Conservation (phyloP, 2,329 filamentous ascomycete genomes). For the Sphaerulina vaccinii region DNA sequence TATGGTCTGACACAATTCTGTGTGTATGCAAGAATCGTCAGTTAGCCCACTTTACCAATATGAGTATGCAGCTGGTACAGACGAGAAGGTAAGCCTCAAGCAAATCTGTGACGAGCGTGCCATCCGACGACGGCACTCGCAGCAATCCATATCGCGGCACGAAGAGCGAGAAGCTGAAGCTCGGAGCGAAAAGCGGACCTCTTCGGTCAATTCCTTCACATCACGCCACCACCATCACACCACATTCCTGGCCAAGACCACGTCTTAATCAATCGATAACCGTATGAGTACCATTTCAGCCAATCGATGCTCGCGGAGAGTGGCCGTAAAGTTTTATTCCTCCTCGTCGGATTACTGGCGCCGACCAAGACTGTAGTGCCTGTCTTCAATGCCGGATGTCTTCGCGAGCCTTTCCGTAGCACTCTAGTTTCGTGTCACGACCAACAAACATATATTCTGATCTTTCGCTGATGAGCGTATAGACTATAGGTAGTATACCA, state of each 20-base stretch:
- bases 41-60: too few relatives aligned
- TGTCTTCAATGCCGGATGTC: conserved; percentile 8
- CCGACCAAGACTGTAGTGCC: conserved; percentile 14
- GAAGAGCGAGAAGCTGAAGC: background rate
- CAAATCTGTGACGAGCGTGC: too few relatives aligned
- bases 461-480: conserved; percentile 15
- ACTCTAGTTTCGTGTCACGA: conserved; percentile 10
- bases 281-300: conserved; percentile 5
- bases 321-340: conserved; percentile 7
- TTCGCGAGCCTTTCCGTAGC: conserved; percentile 16
- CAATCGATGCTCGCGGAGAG: conserved; percentile 7
- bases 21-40: too few relatives aligned
- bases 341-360: conserved; percentile 11
- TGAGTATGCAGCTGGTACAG: too few relatives aligned
- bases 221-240: too few relatives aligned
- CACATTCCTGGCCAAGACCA: conserved; percentile 16
- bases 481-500: conserved; percentile 11
- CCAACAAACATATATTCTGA: conserved; percentile 18
- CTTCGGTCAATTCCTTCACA: background rate
- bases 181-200: background rate
- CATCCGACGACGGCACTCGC: too few relatives aligned
- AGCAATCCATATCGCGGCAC: too few relatives aligned
- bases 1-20: too few relatives aligned
- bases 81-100: too few relatives aligned
- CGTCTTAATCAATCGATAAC: conserved; percentile 14